These are phyloP conservation scores for Globisporangium orthogonon DNA, from an alignment of 352 stramenopile species.

Conservation along the genomic window DNA sequence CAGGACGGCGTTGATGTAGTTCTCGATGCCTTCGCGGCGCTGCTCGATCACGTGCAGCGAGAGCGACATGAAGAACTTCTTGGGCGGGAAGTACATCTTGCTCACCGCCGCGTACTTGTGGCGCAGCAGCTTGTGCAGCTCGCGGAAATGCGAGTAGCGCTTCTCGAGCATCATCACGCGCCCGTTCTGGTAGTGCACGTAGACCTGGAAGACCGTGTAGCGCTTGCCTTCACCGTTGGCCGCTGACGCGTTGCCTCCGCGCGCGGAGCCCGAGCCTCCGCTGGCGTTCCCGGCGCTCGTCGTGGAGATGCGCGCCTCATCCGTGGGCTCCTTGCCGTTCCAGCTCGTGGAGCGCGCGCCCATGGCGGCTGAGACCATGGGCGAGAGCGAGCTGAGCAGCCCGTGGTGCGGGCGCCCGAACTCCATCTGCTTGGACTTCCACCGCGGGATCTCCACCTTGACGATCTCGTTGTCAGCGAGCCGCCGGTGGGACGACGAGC, in stretches of 20 bases:
- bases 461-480: conserved; percentile 43
- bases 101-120: conserved; percentile 74
- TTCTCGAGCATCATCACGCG: conserved; percentile 60
- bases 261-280: background rate
- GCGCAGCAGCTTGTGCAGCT: conserved; percentile 74
- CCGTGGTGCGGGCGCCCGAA: conserved; percentile 18
- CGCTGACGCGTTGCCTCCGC: conserved; percentile 6
- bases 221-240: conserved; percentile 34
- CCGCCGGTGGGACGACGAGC: conserved; percentile 5
- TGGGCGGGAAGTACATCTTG: conserved; percentile 81
- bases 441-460: conserved; percentile 69
- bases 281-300: conserved; percentile 6
- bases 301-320: conserved; percentile 9
- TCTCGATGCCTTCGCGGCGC: conserved; percentile 72
- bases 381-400: conserved; percentile 24
- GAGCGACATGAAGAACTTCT: conserved; percentile 86
- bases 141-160: conserved; percentile 79
- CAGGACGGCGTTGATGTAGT: conserved; percentile 78
- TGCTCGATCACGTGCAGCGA: conserved; percentile 86
- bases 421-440: conserved; percentile 52
- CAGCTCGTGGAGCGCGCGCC: conserved; percentile 35
- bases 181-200: conserved; percentile 70
- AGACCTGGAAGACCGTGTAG: conserved; percentile 75
- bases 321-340: conserved; percentile 36
- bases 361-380: conserved; percentile 15